Conservation (phyloP, 805 yeast species). For the Zygoascus flipseniorum region DNA sequence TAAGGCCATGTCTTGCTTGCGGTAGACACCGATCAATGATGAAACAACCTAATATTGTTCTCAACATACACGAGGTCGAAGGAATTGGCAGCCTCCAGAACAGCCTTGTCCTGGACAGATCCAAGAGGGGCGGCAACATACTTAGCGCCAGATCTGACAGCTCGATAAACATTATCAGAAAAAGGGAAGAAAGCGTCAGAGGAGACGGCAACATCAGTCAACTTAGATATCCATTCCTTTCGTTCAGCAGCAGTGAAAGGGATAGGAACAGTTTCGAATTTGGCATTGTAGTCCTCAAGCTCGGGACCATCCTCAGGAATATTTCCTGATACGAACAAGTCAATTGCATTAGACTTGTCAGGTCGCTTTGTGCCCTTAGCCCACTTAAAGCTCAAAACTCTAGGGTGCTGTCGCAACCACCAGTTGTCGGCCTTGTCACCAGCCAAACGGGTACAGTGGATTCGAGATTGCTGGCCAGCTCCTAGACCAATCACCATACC, state of each 20-base stretch:
- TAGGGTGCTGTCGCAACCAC: conserved; percentile 99
- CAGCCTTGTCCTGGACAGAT: conserved; percentile 95
- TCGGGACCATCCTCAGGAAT: conserved; percentile 90
- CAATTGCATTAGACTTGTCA: conserved; percentile 97
- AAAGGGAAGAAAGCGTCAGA: conserved; percentile 99
- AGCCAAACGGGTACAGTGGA: conserved; percentile 98
- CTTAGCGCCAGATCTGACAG: conserved; percentile 93
- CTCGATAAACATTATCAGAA: conserved; percentile 98
- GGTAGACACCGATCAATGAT: conserved; percentile 48
- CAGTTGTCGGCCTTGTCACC: conserved; percentile 99
- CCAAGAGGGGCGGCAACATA: conserved; percentile 96
- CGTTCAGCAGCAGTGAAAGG: conserved; percentile 81
- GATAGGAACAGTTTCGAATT: conserved; percentile 74
- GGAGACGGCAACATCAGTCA: conserved; percentile 80
- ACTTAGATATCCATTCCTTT: conserved; percentile 73
- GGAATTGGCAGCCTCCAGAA: conserved; percentile 90
- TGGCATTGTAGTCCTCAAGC: conserved; percentile 82
- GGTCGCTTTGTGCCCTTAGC: conserved; percentile 98
- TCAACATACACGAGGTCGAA: conserved; percentile 87
- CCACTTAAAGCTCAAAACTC: conserved; percentile 89
- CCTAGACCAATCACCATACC: conserved; percentile 99
- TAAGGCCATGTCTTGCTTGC: background rate
- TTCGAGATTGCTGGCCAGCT: conserved; percentile 99
- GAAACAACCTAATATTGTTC: conserved; percentile 96
- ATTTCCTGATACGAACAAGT: conserved; percentile 83